phyloP scores from a whole-genome alignment of 2,329 filamentous ascomycete genomes.

The Venturia carpophila region DNA sequence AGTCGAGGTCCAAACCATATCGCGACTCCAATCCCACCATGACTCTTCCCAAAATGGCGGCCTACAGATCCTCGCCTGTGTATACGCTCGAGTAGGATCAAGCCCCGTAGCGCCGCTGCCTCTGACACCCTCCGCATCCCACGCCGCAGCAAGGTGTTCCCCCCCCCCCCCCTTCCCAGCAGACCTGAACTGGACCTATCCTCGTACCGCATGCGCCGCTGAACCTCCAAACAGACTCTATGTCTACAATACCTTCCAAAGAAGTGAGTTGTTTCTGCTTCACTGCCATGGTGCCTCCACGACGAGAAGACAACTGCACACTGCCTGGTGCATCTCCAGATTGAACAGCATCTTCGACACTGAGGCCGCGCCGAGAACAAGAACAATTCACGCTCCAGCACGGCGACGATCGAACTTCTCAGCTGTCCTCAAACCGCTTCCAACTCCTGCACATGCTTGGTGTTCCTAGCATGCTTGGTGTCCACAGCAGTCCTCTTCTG shows the following conservation, averaged over 20 bases:
- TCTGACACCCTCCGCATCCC: neutral
- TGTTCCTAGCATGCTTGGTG: neutral
- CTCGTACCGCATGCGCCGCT: conserved; percentile 3
- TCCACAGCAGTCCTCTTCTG: too few species aligned
- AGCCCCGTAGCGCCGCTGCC: neutral
- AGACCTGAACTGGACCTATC: neutral
- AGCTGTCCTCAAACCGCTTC: neutral
- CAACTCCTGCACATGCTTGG: neutral
- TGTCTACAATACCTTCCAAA: neutral
- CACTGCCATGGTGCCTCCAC: neutral
- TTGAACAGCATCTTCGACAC: neutral
- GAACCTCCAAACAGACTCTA: neutral
- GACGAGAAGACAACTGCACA: neutral
- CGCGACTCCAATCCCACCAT: neutral
- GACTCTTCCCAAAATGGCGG: neutral
- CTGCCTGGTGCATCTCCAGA: neutral
- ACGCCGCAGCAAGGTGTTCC: neutral
- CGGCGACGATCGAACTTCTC: conserved; percentile 2
- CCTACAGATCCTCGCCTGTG: neutral
- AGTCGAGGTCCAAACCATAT: too few species aligned
- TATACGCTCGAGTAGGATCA: conserved; percentile 7
- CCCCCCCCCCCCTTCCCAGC: neutral
- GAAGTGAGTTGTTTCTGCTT: neutral
- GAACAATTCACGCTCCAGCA: neutral
- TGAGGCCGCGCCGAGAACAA: neutral